These are phyloP conservation scores for Elsinoe fawcettii DNA, from an alignment of 2,329 filamentous ascomycete species.

Conservation along the genomic window DNA sequence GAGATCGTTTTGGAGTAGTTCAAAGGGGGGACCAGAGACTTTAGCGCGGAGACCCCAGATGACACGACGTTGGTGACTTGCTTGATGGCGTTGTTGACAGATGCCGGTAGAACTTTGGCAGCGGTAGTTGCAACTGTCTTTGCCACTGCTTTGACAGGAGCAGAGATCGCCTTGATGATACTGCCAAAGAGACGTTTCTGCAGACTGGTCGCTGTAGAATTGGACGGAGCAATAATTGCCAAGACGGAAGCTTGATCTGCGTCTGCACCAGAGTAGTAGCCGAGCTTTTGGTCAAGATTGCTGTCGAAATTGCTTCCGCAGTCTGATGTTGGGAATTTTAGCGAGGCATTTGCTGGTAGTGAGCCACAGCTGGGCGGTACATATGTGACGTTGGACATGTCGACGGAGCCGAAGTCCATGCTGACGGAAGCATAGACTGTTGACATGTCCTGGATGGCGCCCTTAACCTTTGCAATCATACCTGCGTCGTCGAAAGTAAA, in stretches of 20 bases:
- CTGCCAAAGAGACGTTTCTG: not conserved
- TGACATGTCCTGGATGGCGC: constrained; percentile 9
- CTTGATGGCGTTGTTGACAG: constrained; percentile 5
- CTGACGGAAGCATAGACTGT: constrained; percentile 11
- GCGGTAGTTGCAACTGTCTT: constrained; percentile 6
- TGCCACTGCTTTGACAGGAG: not conserved
- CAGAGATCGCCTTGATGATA: not conserved
- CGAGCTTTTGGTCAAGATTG: constrained; percentile 16
- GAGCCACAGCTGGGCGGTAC: constrained; percentile 4
- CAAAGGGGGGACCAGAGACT: not conserved
- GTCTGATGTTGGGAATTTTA: constrained; percentile 15
- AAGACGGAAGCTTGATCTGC: constrained; percentile 11
- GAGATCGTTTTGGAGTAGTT: not conserved
- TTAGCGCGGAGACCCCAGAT: not conserved
- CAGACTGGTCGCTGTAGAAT: not conserved
- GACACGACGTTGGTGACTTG: constrained; percentile 13
- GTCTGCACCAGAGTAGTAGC: constrained; percentile 14
- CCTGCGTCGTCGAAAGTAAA: constrained; percentile 15
- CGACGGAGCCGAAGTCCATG: constrained; percentile 15
- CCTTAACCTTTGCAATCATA: constrained; percentile 14
- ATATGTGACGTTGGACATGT: constrained; percentile 6
- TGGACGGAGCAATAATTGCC: constrained; percentile 5
- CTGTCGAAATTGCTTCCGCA: constrained; percentile 16
- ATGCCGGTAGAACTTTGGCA: not conserved
- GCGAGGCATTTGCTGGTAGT: constrained; percentile 5